Evolutionary conservation across 306 rosid genomes (phyloP).

Genomic region (Styphnolobium japonicum): DNA sequence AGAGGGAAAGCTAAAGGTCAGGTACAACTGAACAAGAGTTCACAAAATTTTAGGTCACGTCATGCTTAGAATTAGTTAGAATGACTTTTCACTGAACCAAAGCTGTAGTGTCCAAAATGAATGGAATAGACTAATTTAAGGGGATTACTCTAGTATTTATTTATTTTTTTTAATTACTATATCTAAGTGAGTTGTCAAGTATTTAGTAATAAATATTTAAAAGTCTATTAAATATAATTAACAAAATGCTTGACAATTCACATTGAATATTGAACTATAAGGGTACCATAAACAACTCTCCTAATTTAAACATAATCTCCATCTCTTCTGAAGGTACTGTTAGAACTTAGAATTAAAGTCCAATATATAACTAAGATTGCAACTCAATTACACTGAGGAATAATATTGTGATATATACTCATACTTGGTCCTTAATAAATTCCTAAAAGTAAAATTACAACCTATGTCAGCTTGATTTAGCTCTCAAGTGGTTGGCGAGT

Average conservation of each 20-base stretch:
- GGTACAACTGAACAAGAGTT: not conserved
- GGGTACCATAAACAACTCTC: too few relatives aligned
- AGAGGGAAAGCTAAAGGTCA: not conserved
- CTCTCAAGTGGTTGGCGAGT: conserved; percentile 10
- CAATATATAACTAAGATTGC: not conserved
- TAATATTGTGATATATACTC: not conserved
- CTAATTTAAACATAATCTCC: not conserved
- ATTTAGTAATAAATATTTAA: too few relatives aligned
- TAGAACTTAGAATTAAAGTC: not conserved
- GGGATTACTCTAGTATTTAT: too few relatives aligned
- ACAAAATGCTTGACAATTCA: too few relatives aligned
- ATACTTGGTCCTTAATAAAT: not conserved
- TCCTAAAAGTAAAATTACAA: not conserved
- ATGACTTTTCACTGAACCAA: not conserved
- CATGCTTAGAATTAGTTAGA: not conserved
- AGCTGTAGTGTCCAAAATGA: not conserved
- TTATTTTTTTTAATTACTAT: too few relatives aligned
- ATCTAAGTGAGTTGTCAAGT: too few relatives aligned
- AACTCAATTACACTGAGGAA: not conserved
- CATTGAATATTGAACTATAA: too few relatives aligned
- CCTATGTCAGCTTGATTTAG: not conserved
- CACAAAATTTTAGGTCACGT: not conserved
- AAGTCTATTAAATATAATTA: too few relatives aligned
- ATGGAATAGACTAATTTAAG: not conserved
- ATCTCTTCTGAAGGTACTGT: not conserved